Evolutionary conservation across 192 early-diverging fungal genomes (phyloP).

Genomic region (Coemansia sp.): DNA sequence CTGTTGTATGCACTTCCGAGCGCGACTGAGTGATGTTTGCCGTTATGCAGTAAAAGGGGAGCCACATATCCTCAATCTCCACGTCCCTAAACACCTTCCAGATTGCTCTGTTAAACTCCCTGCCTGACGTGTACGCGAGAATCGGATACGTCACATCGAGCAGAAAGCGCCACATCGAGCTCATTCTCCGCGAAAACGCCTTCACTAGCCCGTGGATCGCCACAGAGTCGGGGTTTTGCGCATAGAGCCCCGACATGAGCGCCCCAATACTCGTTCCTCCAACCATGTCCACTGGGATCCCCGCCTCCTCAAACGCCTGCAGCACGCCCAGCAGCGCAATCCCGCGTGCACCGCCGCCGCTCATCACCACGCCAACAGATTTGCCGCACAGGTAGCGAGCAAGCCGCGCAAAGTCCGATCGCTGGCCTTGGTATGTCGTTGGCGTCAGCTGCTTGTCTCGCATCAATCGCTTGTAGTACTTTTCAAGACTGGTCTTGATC

Average conservation of each 20-base stretch:
- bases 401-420: slow-evolving; percentile 71
- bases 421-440: slow-evolving; percentile 47
- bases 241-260: slow-evolving; percentile 94
- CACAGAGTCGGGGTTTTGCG: slow-evolving; percentile 84
- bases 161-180: slow-evolving; percentile 83
- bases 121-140: slow-evolving; percentile 87
- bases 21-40: slow-evolving; percentile 96
- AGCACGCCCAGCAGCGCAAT: slow-evolving; percentile 92
- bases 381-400: slow-evolving; percentile 89
- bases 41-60: slow-evolving; percentile 92
- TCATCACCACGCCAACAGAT: slow-evolving; percentile 90
- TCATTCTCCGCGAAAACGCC: slow-evolving; percentile 77
- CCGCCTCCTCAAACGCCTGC: slow-evolving; percentile 92
- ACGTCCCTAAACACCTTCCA: slow-evolving; percentile 94
- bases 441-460: slow-evolving; percentile 39
- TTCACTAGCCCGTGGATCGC: slow-evolving; percentile 83
- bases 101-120: slow-evolving; percentile 94
- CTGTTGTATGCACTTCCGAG: slow-evolving; percentile 87
- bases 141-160: slow-evolving; percentile 95
- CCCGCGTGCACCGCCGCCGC: slow-evolving; percentile 96
- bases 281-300: slow-evolving; percentile 96
- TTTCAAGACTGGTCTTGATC: slow-evolving; percentile 65
- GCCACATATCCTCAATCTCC: slow-evolving; percentile 97
- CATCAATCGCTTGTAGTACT: slow-evolving; percentile 62
- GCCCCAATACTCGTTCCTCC: slow-evolving; percentile 97